Evolutionary conservation across 2,329 filamentous ascomycete genomes (phyloP).

Genomic region (Acarospora socialis): DNA sequence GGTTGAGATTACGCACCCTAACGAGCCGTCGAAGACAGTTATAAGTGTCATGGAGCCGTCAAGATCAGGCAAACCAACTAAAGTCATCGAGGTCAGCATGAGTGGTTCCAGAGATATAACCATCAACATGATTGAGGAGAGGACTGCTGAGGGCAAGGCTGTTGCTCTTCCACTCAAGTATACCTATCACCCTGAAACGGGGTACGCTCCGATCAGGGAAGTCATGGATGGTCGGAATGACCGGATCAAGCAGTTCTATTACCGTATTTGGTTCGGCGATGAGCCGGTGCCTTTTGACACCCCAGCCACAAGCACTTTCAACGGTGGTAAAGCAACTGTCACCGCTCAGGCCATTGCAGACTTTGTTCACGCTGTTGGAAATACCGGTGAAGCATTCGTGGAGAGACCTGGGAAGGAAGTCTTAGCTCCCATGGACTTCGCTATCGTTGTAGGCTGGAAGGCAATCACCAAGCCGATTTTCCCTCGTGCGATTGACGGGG

Average conservation of each 20-base stretch:
- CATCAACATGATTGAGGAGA: conserved; percentile 84
- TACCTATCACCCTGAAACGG: conserved; percentile 85
- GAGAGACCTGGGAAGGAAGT: conserved; percentile 89
- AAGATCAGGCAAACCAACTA: conserved; percentile 69
- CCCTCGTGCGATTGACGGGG: conserved; percentile 88
- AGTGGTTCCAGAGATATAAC: conserved; percentile 63
- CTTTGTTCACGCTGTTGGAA: conserved; percentile 97
- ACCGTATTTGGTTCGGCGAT: conserved; percentile 90
- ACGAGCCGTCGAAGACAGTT: conserved; percentile 67
- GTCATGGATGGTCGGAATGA: conserved; percentile 95
- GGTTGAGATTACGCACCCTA: conserved; percentile 73
- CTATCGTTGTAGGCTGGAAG: conserved; percentile 97
- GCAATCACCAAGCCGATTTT: conserved; percentile 99
- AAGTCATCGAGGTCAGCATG: conserved; percentile 75
- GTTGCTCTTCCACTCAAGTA: conserved; percentile 78
- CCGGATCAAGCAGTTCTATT: conserved; percentile 98
- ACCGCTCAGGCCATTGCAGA: conserved; percentile 91
- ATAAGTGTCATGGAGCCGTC: conserved; percentile 82
- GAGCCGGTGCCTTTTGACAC: conserved; percentile 73
- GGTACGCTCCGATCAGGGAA: conserved; percentile 93
- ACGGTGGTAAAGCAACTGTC: conserved; percentile 75
- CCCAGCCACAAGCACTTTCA: conserved; percentile 73
- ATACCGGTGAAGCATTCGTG: conserved; percentile 93
- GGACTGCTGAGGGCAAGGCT: conserved; percentile 68
- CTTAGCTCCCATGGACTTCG: conserved; percentile 96